Evolutionary conservation across 805 yeast genomes (phyloP), one percentile per base, ranked within the genome.

Genomic region (Nakazawaea wyomingensis): DNA sequence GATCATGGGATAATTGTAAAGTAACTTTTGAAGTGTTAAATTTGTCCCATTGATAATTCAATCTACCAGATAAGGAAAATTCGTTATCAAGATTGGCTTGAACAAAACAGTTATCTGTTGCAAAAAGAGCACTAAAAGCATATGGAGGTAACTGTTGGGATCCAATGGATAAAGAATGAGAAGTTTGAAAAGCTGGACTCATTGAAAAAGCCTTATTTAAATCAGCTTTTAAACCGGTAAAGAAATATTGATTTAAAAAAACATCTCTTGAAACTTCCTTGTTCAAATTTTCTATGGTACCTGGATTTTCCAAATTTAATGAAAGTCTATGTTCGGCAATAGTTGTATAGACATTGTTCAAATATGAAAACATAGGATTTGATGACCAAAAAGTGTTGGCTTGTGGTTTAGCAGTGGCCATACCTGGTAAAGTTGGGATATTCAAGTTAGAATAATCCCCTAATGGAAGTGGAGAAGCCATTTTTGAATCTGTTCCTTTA

Each of bases 181-280:
- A 84, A 46, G 95, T 85, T 74, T 93, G 98, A 83, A 93, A 93
- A 46, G 87, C 90, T 46, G 99, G 99, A 66, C 81, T 82, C 75
- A 90, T 76, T 50, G 85, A 69, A 60, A 93, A 88, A 11, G 90
- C 87, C 74, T 91, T 91, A 70, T 87, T 85, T 56, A 93, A 77
- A 65, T 93, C 99, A 45, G 98, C 99, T 63, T 96, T 85, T 59
- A 93, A 76, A 47, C 99, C 99, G 31, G 96, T 83, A 75, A 91
- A 91, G 66, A 83, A 81, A 70, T 86, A 85, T 61, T 89, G 95
- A 59, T 77, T 80, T 55, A 89, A 74, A 61, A 93, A 88, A 26
- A 91, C 97, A 61, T 91, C 98, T 66, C 90, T 83, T 50, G 90
- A 71, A 46, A 89, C 97, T 69, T 93, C 99, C 69, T 87, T 86